A percentile compares a stretch with the other conserved stretches of the same genome.
phyloP scores from a whole-genome alignment of 495 filamentous ascomycete genomes.

The Rhypophila decipiens region DNA sequence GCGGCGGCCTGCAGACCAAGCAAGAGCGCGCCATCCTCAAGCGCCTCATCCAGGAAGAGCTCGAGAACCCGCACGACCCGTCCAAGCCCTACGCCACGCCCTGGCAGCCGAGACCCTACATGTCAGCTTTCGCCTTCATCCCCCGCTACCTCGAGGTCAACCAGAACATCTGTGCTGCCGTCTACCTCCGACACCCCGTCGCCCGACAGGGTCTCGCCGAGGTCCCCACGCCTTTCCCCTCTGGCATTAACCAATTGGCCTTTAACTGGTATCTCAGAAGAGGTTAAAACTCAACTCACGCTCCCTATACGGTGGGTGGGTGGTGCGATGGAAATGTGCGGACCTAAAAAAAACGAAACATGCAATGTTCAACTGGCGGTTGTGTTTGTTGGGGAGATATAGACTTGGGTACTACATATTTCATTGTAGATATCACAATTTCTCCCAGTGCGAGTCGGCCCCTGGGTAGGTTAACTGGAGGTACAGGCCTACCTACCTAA shows the following conservation, averaged over 20 bases:
- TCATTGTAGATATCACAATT: too few relatives aligned
- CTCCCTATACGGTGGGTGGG: not conserved
- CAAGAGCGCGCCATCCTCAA: constrained; percentile 5
- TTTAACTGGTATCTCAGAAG: constrained; percentile 92
- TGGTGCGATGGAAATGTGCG: not conserved
- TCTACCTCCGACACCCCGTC: constrained; percentile 92
- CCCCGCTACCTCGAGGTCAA: constrained; percentile 96
- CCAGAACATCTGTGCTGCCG: constrained; percentile 88
- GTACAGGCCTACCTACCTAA: too few relatives aligned
- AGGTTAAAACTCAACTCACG: constrained; percentile 45
- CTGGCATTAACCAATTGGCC: constrained; percentile 60
- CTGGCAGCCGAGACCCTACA: constrained; percentile 81
- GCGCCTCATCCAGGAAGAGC: constrained; percentile 24
- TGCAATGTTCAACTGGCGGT: too few relatives aligned
- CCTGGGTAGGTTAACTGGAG: too few relatives aligned
- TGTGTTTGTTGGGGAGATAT: too few relatives aligned
- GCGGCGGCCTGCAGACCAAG: not conserved
- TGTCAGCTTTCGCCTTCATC: constrained; percentile 89
- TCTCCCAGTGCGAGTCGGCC: too few relatives aligned
- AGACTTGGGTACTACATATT: too few relatives aligned
- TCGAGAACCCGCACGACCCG: constrained; percentile 67
- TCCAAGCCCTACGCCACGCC: constrained; percentile 84
- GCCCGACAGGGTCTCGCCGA: constrained; percentile 82
- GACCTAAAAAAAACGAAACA: not conserved
- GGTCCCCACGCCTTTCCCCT: constrained; percentile 78